Evolutionary conservation across 495 filamentous ascomycete species (phyloP).

Genomic region (Neurospora sp.): DNA sequence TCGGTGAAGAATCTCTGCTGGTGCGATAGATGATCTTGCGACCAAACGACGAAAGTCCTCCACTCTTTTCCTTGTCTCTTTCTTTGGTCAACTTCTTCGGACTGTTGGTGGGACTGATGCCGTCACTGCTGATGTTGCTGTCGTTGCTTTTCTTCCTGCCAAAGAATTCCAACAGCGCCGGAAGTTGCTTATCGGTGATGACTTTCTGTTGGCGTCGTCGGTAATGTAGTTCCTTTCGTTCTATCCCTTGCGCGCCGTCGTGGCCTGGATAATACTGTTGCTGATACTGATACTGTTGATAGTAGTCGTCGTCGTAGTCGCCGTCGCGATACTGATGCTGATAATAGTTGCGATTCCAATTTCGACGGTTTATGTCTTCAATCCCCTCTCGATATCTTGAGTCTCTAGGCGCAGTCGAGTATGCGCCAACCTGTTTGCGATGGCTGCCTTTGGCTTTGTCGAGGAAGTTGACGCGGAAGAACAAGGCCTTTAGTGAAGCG

Average conservation of each 20-base stretch:
- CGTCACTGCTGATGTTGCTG: neutral
- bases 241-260: neutral
- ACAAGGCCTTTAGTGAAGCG: conserved; percentile 5
- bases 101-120: neutral
- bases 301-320: neutral
- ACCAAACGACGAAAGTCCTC: neutral
- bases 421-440: neutral
- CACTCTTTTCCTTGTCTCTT: conserved; percentile 1
- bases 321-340: neutral
- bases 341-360: neutral
- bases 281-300: neutral
- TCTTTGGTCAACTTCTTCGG: neutral
- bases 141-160: neutral
- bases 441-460: neutral
- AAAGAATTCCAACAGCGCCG: conserved; percentile 6
- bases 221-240: neutral
- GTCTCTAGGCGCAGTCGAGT: neutral
- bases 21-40: neutral
- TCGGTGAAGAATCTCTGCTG: conserved; percentile 1
- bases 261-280: neutral
- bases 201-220: conserved; percentile 5
- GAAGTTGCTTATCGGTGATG: conserved; percentile 14
- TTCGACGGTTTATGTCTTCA: neutral
- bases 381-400: neutral
- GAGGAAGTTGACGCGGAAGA: conserved; percentile 1